These are phyloP conservation scores for Metarhizium guizhouense DNA, from an alignment of 2,329 filamentous ascomycete genomes.

Conservation along the genomic window DNA sequence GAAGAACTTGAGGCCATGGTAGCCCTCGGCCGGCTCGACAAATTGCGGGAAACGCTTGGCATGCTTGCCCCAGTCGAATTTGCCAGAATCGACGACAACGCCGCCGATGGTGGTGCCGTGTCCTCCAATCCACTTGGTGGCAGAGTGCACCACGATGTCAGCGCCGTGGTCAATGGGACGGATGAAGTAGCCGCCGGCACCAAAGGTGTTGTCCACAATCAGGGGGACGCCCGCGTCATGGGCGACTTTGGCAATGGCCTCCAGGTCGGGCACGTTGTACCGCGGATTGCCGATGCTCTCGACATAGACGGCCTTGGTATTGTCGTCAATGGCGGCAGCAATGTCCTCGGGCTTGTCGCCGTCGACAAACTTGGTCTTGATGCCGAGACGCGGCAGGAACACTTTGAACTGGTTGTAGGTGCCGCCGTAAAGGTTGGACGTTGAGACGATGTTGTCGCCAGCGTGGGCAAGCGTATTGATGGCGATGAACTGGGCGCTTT, in stretches of 20 bases:
- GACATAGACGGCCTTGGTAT: conserved; percentile 85
- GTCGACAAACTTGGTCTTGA: conserved; percentile 77
- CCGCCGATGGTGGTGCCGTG: conserved; percentile 90
- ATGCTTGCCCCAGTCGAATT: conserved; percentile 88
- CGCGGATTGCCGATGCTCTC: conserved; percentile 91
- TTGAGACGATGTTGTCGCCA: conserved; percentile 90
- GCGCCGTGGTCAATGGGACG: conserved; percentile 84
- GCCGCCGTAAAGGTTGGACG: conserved; percentile 84
- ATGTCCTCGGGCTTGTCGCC: conserved; percentile 76
- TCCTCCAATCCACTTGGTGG: conserved; percentile 95
- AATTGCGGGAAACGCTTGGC: conserved; percentile 85
- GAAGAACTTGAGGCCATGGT: conserved; percentile 91
- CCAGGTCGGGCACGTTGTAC: conserved; percentile 88
- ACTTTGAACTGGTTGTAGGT: conserved; percentile 98
- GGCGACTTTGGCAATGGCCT: conserved; percentile 74
- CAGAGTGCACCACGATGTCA: conserved; percentile 89
- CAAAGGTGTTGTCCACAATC: conserved; percentile 87
- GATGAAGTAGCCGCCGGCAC: conserved; percentile 81
- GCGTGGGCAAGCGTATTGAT: conserved; percentile 74
- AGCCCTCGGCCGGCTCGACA: conserved; percentile 77
- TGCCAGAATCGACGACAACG: conserved; percentile 78
- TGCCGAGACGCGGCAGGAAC: conserved; percentile 75
- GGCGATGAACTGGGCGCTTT: conserved; percentile 87
- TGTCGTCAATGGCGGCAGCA: conserved; percentile 75
- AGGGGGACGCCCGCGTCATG: conserved; percentile 59